A percentile compares a stretch with the other conserved stretches of the same genome.
phyloP scores from a whole-genome alignment of 163 green algal species.

The Prototheca stagnorum region DNA sequence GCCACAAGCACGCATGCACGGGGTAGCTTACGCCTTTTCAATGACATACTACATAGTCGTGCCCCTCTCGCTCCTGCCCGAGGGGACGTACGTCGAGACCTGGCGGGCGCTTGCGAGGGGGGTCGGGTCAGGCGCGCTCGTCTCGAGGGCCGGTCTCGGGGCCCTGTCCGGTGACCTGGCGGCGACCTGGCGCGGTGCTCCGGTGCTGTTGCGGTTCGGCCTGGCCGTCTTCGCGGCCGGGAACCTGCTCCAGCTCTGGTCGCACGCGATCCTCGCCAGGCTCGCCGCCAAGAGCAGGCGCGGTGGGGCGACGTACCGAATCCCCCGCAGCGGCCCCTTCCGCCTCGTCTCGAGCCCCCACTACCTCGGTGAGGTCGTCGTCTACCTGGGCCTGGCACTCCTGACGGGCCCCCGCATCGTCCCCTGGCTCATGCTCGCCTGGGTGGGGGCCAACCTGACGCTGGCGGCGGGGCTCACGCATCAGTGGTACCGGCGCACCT shows the following conservation, averaged over 20 bases:
- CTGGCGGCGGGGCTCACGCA: conserved; percentile 57
- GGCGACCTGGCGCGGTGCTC: too few relatives aligned
- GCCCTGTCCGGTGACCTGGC: too few relatives aligned
- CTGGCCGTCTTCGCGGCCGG: conserved; percentile 20
- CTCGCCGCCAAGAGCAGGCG: conserved; percentile 1
- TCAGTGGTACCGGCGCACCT: conserved; percentile 49
- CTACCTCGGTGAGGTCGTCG: conserved; percentile 70
- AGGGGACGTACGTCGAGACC: too few relatives aligned
- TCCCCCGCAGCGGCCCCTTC: too few relatives aligned
- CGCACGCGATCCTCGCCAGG: conserved; percentile 26
- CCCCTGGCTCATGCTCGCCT: conserved; percentile 27
- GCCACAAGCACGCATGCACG: conserved; percentile 47
- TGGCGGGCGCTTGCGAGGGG: too few relatives aligned
- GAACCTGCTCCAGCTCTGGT: conserved; percentile 32
- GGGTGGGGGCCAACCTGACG: conserved; percentile 60
- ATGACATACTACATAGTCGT: conserved; percentile 54
- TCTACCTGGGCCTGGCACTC: conserved; percentile 55
- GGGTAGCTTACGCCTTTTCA: conserved; percentile 65
- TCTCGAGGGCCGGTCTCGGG: too few relatives aligned
- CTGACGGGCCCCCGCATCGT: too few relatives aligned
- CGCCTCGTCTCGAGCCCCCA: conserved; percentile 67
- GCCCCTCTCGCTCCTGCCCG: conserved; percentile 38
- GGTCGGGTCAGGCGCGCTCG: too few relatives aligned
- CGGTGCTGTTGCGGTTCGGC: too few relatives aligned
- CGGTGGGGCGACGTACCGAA: conserved; percentile 12